phyloP scores from a whole-genome alignment of 169 alveolate genomes.

The Plasmodium sp. region DNA sequence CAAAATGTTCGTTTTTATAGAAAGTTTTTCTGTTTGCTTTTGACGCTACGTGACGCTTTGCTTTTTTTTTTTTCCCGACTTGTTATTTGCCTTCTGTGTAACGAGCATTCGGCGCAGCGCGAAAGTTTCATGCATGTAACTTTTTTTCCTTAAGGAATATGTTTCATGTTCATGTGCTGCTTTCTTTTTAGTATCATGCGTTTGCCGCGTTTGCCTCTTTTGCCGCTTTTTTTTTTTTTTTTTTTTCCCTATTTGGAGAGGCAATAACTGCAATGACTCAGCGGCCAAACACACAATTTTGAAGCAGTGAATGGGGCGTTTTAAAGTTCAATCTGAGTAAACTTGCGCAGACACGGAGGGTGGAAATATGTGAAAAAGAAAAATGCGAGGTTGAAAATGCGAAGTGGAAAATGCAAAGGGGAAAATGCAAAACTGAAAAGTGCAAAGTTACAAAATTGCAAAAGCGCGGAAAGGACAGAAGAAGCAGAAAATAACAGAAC shows the following conservation, averaged over 20 bases:
- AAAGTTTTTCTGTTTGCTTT: background rate
- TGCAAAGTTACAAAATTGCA: background rate
- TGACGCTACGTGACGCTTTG: background rate
- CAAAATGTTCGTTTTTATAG: background rate
- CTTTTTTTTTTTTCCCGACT: background rate
- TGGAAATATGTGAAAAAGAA: background rate
- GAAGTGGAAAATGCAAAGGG: background rate
- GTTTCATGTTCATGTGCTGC: background rate
- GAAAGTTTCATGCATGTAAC: background rate
- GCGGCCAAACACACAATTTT: background rate
- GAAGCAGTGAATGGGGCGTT: background rate
- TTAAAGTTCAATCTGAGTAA: conserved; percentile 12
- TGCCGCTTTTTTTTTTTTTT: background rate
- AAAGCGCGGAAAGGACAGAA: background rate
- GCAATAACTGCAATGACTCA: background rate
- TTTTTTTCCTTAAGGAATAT: background rate
- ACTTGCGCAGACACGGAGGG: background rate
- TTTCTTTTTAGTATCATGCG: background rate
- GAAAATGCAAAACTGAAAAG: background rate
- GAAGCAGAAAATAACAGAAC: background rate
- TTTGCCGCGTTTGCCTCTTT: background rate
- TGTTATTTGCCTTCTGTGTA: background rate
- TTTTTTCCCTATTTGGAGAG: background rate
- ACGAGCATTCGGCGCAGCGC: background rate
- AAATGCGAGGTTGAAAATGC: background rate